Percentiles rank a stretch among this genome's conserved stretches.
Conservation (phyloP, 106 monocot genomes). For the Acanthochlamys bracteata region DNA sequence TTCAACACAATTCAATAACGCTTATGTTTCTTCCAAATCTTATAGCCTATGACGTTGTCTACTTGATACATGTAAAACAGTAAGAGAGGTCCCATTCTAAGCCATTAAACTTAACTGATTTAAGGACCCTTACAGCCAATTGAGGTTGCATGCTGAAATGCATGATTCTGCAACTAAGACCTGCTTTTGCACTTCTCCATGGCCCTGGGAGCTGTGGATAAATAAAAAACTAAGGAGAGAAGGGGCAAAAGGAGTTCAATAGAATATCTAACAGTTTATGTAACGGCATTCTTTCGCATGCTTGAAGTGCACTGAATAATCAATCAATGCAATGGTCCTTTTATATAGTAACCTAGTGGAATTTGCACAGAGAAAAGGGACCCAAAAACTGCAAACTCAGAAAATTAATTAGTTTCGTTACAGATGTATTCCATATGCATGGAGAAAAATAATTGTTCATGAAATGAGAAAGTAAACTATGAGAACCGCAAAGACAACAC, state of each 20-base stretch:
- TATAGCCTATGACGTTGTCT: conserved; percentile 7
- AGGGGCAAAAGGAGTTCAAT: background rate
- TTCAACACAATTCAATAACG: conserved; percentile 8
- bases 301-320: too few species aligned
- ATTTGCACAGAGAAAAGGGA: too few species aligned
- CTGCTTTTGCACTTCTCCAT: conserved; percentile 46
- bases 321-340: too few species aligned
- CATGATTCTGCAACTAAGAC: conserved; percentile 11
- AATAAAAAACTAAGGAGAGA: background rate
- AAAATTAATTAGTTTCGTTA: too few species aligned
- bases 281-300: too few species aligned
- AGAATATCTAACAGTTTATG: background rate
- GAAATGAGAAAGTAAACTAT: too few species aligned
- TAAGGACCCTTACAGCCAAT: conserved; percentile 11
- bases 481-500: too few species aligned
- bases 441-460: too few species aligned
- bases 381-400: too few species aligned
- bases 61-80: conserved; percentile 15
- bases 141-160: background rate
- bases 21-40: conserved; percentile 1
- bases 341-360: too few species aligned
- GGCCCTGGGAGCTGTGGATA: conserved; percentile 36
- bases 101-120: conserved; percentile 7
- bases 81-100: conserved; percentile 10
- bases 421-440: too few species aligned